Percentiles rank a stretch among this genome's conserved stretches.
phyloP scores from a whole-genome alignment of 805 yeast species.

The Teunomyces barrocoloradensis region DNA sequence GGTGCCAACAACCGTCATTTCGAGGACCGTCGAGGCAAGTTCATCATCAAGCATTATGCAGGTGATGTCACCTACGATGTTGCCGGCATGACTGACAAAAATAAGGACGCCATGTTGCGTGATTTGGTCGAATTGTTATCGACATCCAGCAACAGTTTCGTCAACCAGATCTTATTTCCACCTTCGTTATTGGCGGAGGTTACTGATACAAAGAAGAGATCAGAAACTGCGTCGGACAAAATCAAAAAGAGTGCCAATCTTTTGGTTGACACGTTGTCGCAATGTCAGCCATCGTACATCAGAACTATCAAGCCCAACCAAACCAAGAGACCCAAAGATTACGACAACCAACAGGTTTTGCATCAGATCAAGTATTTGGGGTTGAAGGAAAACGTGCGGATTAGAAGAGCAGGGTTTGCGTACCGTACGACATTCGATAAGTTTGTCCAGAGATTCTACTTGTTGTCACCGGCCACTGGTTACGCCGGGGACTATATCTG shows the following conservation, averaged over 20 bases:
- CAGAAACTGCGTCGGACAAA: constrained; percentile 95
- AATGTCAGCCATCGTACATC: constrained; percentile 92
- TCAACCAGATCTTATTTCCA: constrained; percentile 51
- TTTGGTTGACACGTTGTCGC: constrained; percentile 82
- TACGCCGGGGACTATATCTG: constrained; percentile 78
- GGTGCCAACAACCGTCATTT: constrained; percentile 77
- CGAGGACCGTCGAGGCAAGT: constrained; percentile 83
- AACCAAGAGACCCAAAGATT: constrained; percentile 85
- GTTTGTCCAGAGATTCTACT: constrained; percentile 90
- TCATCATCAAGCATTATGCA: constrained; percentile 92
- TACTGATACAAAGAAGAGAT: constrained; percentile 66
- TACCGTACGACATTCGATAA: constrained; percentile 95
- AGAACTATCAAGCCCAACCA: constrained; percentile 98
- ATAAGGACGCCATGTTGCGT: constrained; percentile 89
- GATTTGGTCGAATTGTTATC: constrained; percentile 79
- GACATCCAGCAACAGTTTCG: constrained; percentile 68
- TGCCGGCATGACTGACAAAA: constrained; percentile 89
- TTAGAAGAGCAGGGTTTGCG: constrained; percentile 98
- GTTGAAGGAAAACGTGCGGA: constrained; percentile 92
- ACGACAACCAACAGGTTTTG: constrained; percentile 82
- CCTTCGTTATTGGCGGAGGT: constrained; percentile 32
- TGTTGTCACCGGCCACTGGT: constrained; percentile 83
- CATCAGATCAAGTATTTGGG: constrained; percentile 97
- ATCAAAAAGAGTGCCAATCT: constrained; percentile 89
- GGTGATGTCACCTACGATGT: constrained; percentile 97